A percentile compares a stretch with the other conserved stretches of the same genome.
Conservation (phyloP, 768 basidiomycete species). For the Mycena vulgaris region DNA sequence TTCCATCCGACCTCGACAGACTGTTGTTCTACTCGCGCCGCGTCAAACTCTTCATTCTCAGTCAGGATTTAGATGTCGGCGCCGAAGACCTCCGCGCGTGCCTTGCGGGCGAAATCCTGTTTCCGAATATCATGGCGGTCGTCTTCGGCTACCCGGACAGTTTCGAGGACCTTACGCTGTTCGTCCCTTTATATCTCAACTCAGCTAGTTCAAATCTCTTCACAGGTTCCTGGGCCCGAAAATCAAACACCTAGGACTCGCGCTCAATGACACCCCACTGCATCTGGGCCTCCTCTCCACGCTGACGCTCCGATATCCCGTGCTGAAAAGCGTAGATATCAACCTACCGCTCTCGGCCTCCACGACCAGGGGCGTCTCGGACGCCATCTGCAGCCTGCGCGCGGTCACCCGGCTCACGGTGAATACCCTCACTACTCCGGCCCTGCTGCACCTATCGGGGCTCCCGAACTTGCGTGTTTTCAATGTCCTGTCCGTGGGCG, state of each 20-base stretch:
- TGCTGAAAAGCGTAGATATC: neutral
- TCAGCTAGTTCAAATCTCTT: no score
- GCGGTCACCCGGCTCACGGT: neutral
- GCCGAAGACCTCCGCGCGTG: neutral
- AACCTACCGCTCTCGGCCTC: neutral
- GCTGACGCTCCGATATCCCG: neutral
- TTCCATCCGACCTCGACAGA: conserved; percentile 7
- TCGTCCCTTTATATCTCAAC: no score
- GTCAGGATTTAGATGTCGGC: neutral
- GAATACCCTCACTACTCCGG: neutral
- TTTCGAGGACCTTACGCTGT: neutral
- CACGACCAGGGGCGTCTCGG: neutral
- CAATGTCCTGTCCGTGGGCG: neutral
- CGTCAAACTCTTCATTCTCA: neutral
- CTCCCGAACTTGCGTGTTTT: neutral
- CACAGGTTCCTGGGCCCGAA: conserved; percentile 3
- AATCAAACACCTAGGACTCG: neutral
- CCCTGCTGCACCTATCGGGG: neutral
- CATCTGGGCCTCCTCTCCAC: neutral
- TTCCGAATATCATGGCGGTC: neutral
- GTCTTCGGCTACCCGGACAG: neutral
- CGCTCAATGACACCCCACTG: neutral
- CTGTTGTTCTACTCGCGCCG: conserved; percentile 4
- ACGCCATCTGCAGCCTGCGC: neutral
- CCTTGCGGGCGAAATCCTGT: neutral